These are phyloP conservation scores for Penicillium arizonense DNA, from an alignment of 495 filamentous ascomycete species.

Conservation along the genomic window DNA sequence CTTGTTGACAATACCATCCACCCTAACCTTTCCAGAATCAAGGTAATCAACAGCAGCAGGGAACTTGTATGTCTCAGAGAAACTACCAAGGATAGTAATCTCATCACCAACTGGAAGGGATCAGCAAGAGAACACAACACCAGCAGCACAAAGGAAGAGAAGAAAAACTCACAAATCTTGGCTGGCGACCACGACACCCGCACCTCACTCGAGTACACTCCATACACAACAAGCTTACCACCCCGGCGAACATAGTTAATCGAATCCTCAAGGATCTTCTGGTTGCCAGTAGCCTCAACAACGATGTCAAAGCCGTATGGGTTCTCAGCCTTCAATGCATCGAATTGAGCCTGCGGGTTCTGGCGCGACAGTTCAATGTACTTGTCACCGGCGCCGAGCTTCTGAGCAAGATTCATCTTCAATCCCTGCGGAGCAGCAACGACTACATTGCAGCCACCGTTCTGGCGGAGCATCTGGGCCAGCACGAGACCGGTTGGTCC, in stretches of 20 bases:
- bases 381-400: constrained; percentile 62
- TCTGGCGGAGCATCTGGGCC: constrained; percentile 60
- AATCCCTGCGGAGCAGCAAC: constrained; percentile 64
- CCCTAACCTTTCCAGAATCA: constrained; percentile 64
- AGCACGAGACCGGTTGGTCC: constrained; percentile 65
- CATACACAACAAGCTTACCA: constrained; percentile 68
- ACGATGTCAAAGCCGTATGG: constrained; percentile 74
- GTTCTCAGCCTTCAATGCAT: constrained; percentile 60
- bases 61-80: constrained; percentile 73
- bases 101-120: constrained; percentile 45
- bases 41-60: constrained; percentile 69
- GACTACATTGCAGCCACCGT: constrained; percentile 64
- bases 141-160: not conserved
- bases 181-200: constrained; percentile 64
- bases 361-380: constrained; percentile 61
- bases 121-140: not conserved
- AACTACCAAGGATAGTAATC: constrained; percentile 68
- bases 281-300: constrained; percentile 60
- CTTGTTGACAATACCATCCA: constrained; percentile 53
- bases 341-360: constrained; percentile 55
- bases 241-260: constrained; percentile 67
- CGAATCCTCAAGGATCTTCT: constrained; percentile 66
- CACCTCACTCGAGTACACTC: constrained; percentile 60
- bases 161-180: constrained; percentile 55
- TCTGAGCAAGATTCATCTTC: constrained; percentile 69